Conservation (phyloP, 2,329 filamentous ascomycete genomes). For the Sarocladium kiliense region DNA sequence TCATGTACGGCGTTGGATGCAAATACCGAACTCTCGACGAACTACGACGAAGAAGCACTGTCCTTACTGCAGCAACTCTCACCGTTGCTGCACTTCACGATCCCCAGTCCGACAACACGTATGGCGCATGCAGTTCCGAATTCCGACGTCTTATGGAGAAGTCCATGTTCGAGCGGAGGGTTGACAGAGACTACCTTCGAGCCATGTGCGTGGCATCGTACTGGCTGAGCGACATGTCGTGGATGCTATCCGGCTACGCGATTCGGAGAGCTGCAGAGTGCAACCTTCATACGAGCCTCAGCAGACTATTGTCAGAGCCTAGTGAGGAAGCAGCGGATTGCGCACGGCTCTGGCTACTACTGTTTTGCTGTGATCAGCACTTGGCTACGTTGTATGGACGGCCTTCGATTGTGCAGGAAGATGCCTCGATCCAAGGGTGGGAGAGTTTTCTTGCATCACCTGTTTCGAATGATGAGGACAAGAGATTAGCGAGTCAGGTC, state of each 20-base stretch:
- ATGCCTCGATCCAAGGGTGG: conserved; percentile 51
- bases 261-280: conserved; percentile 44
- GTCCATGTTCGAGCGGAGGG: conserved; percentile 29
- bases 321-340: conserved; percentile 43
- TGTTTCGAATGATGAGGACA: conserved; percentile 47
- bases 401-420: conserved; percentile 53
- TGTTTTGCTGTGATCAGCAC: conserved; percentile 58
- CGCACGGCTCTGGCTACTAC: conserved; percentile 55
- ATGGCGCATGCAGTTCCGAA: conserved; percentile 48
- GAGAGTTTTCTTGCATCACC: conserved; percentile 49
- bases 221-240: conserved; percentile 58
- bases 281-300: conserved; percentile 38
- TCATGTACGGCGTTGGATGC: conserved; percentile 45
- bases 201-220: conserved; percentile 57
- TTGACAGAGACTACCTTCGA: conserved; percentile 46
- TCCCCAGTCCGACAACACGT: conserved; percentile 43
- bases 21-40: conserved; percentile 44
- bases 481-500: conserved; percentile 53
- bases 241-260: conserved; percentile 54
- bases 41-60: conserved; percentile 47
- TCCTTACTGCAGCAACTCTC: conserved; percentile 50
- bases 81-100: conserved; percentile 56
- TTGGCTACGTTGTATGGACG: conserved; percentile 57
- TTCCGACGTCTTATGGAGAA: conserved; percentile 49
- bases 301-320: conserved; percentile 30